phyloP scores from a whole-genome alignment of 176 grass and related monocot genomes.

The Ensete ventricosum region DNA sequence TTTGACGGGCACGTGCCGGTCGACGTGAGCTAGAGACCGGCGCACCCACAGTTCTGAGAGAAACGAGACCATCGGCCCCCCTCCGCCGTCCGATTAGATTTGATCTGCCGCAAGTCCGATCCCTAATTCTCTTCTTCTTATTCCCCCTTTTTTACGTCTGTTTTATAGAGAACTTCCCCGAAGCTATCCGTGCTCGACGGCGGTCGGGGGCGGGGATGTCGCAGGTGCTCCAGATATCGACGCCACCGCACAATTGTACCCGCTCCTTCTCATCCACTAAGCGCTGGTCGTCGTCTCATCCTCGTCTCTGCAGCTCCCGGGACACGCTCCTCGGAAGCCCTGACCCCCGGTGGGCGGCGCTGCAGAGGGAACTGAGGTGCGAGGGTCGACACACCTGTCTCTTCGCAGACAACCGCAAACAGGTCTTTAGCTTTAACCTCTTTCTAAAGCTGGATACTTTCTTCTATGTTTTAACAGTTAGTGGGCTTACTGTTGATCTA shows the following conservation, averaged over 20 bases:
- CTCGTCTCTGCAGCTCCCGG: background rate
- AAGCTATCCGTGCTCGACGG: background rate
- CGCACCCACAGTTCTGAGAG: no score
- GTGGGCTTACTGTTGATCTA: background rate
- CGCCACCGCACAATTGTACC: background rate
- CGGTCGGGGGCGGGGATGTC: background rate
- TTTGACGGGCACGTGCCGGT: no score
- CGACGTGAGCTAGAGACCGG: no score
- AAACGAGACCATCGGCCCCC: no score
- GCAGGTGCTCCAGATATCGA: background rate
- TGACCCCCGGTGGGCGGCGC: conserved; percentile 13
- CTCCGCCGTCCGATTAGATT: no score
- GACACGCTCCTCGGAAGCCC: conserved; percentile 12
- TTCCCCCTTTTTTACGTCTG: no score
- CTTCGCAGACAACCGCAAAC: conserved; percentile 13
- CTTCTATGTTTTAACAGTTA: background rate
- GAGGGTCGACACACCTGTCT: conserved; percentile 16
- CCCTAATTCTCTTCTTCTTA: no score
- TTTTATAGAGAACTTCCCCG: no score
- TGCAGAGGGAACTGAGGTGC: conserved; percentile 8
- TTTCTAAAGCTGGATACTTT: background rate
- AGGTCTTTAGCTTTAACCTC: background rate
- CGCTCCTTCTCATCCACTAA: background rate
- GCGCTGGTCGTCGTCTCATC: background rate
- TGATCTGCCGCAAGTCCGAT: no score